Evolutionary conservation across 1,284 basidiomycete genomes (phyloP), one percentile per base, ranked within the genome.

Genomic region (Trichosporon faecale): DNA sequence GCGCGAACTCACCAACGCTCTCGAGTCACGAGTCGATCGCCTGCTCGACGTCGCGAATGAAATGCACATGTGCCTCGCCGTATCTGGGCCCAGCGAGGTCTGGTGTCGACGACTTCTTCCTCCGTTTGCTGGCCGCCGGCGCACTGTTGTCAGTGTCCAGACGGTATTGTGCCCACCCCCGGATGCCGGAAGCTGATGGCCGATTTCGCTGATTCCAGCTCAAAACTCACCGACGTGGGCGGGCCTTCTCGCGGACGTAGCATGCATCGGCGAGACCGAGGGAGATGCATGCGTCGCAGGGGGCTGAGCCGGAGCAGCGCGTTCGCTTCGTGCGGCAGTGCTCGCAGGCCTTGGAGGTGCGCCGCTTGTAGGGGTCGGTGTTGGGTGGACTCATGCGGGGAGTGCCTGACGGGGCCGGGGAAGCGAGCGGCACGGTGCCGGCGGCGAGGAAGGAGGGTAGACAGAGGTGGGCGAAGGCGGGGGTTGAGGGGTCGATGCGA

Each of bases 311-410:
- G 2, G 72, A 66, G 46, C 76, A 77, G 16, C 73, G 70, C 9
- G 73, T 72, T n/a, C 72, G 68, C 65, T 73, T 73, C 1, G 70
- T 64, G 21, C 74, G 72, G 64, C 76, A 77, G 66, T 71, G 72
- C 63, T 77, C 75, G 68, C 76, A 77, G 6, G 76, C 76, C 60
- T 75, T 77, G 63, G 69, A 70, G 7, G 70, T 71, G 49, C 72
- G 72, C 14, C 72, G 72, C 64, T 65, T 68, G 68, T 68, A 68
- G 7, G 70, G 70, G 64, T 68, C 66, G 29, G 67, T 35, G 67
- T 64, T 68, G 44, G 67, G 67, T 3, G 60, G 60, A 37, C 40
- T 46, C 61, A 55, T 68, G 60, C 16, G 66, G 23, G 33, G 63
- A 2, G 14, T 31, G 35, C 49, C 49, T 40, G 35, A 11, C 23